Percentiles rank a stretch among this genome's conserved stretches.
phyloP scores from a whole-genome alignment of 129 eudicot species.

The Glebionis coronaria region DNA sequence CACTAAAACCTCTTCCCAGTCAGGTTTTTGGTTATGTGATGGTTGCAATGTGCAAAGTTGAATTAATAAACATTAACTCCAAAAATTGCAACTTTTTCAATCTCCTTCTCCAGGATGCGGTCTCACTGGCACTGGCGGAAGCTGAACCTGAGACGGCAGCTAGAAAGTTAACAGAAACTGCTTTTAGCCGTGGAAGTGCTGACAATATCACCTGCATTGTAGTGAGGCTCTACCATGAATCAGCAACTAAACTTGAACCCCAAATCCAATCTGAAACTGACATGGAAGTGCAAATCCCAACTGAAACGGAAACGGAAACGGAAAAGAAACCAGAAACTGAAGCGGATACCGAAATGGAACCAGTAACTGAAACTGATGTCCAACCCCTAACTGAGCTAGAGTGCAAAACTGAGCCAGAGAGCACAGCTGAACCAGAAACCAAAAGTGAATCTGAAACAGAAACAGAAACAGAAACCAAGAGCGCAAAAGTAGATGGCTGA shows the following conservation, averaged over 20 bases:
- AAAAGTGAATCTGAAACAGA: neutral
- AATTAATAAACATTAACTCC: neutral
- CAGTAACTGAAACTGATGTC: neutral
- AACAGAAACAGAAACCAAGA: slow-evolving; percentile 8
- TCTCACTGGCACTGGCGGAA: slow-evolving; percentile 69
- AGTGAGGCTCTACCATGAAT: slow-evolving; percentile 56
- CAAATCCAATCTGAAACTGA: neutral
- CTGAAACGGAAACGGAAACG: neutral
- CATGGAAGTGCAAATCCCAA: neutral
- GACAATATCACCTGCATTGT: slow-evolving; percentile 87
- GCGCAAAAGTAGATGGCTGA: slow-evolving; percentile 17
- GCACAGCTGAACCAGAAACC: neutral
- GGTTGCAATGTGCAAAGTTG: neutral
- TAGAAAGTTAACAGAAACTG: slow-evolving; percentile 73
- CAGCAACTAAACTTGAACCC: slow-evolving; percentile 22
- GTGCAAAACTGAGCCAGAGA: neutral
- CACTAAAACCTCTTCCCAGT: slow-evolving; percentile 2
- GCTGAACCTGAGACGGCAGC: slow-evolving; percentile 77
- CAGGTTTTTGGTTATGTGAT: neutral
- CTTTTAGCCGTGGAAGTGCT: slow-evolving; percentile 81
- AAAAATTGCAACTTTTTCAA: neutral
- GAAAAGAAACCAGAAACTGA: neutral
- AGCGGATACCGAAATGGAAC: no score
- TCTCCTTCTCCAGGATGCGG: slow-evolving; percentile 59
- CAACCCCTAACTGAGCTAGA: neutral